A percentile compares a stretch with the other conserved stretches of the same genome.
phyloP scores from a whole-genome alignment of 352 stramenopile genomes.

The Phytophthora nicotianae region DNA sequence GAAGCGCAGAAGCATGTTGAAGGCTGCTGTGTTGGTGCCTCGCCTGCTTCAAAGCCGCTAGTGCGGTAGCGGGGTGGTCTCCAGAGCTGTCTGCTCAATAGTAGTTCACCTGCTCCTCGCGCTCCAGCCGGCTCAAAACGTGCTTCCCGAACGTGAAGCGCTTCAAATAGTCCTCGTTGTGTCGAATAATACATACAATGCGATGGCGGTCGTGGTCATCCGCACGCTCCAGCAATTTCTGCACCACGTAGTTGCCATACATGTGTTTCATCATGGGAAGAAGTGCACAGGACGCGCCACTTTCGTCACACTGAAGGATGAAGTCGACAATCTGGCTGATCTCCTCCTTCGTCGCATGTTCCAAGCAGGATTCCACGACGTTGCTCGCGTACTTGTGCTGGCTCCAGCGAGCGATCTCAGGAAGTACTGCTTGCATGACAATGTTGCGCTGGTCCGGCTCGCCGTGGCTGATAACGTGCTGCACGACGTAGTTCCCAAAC shows the following conservation, averaged over 20 bases:
- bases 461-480: conserved; percentile 97
- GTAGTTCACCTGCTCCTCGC: conserved; percentile 38
- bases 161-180: conserved; percentile 92
- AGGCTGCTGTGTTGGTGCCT: conserved; percentile 26
- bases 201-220: conserved; percentile 82
- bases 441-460: conserved; percentile 77
- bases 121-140: conserved; percentile 76
- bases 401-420: conserved; percentile 90
- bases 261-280: conserved; percentile 96
- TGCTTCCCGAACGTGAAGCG: conserved; percentile 94
- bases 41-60: conserved; percentile 22
- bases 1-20: conserved; percentile 36
- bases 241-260: conserved; percentile 97
- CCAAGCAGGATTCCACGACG: conserved; percentile 95
- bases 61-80: conserved; percentile 12
- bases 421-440: conserved; percentile 87
- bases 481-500: conserved; percentile 99
- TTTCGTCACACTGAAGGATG: conserved; percentile 80
- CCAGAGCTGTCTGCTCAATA: conserved; percentile 34
- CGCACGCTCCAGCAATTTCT: conserved; percentile 95
- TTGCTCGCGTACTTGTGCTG: conserved; percentile 97
- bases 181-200: conserved; percentile 91
- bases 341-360: conserved; percentile 86
- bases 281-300: conserved; percentile 72
- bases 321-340: conserved; percentile 81